A percentile compares a stretch with the other conserved stretches of the same genome.
These are phyloP conservation scores for Venturia aucupariae DNA, from an alignment of 2,329 filamentous ascomycete species.

Conservation along the genomic window DNA sequence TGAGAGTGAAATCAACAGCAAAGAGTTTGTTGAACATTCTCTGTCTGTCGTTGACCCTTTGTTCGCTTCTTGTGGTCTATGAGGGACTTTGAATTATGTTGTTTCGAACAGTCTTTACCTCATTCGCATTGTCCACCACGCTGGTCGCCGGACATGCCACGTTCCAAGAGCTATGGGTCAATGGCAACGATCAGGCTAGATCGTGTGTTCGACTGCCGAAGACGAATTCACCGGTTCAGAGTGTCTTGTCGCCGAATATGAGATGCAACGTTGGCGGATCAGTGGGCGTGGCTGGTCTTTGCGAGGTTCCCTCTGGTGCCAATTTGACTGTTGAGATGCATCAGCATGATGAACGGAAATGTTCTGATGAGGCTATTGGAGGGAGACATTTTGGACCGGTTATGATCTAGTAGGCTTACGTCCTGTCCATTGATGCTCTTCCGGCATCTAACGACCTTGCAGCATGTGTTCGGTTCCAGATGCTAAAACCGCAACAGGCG, in stretches of 20 bases:
- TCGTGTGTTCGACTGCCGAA: constrained; percentile 40
- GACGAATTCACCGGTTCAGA: constrained; percentile 44
- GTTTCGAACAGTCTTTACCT: background rate
- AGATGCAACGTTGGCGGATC: constrained; percentile 34
- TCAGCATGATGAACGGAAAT: constrained; percentile 41
- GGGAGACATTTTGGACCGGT: constrained; percentile 47
- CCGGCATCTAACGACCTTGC: constrained; percentile 13
- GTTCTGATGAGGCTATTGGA: constrained; percentile 42
- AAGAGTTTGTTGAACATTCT: background rate
- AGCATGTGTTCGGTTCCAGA: constrained; percentile 32
- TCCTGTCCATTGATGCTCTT: no score
- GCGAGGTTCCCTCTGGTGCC: constrained; percentile 26
- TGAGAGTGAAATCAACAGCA: no score
- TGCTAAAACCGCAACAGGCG: constrained; percentile 36
- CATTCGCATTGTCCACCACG: background rate
- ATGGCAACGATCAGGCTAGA: constrained; percentile 36
- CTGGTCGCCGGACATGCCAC: constrained; percentile 37
- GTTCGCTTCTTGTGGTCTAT: background rate
- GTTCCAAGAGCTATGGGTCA: constrained; percentile 44
- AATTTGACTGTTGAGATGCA: constrained; percentile 51
- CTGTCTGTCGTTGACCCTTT: background rate
- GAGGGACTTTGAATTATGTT: background rate
- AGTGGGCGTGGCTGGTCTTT: constrained; percentile 15
- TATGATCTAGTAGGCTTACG: constrained; percentile 32
- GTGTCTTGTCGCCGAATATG: constrained; percentile 40